Conservation (phyloP, 139 green algal species). For the Chlorella sorokiniana region DNA sequence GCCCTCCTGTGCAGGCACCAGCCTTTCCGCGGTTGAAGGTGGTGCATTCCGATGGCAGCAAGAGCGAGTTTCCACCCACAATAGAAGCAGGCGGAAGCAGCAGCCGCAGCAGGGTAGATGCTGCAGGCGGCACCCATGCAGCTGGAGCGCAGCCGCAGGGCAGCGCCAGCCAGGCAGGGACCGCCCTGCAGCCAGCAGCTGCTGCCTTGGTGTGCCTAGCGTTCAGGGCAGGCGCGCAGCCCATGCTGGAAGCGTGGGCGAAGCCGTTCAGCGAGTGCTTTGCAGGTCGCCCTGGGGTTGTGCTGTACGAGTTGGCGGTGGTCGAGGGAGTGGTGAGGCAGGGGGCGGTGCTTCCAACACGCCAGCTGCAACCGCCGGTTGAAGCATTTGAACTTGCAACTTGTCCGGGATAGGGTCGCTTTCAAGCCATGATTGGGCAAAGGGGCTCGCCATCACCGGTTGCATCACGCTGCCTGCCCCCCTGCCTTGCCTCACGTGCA, state of each 20-base stretch:
- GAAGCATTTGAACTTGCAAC: not conserved
- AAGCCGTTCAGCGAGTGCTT: slow-evolving; percentile 29
- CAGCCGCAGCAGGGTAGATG: not conserved
- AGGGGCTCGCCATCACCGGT: not conserved
- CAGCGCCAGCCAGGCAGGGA: not conserved
- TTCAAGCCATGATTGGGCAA: too few species aligned
- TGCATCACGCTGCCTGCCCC: not conserved
- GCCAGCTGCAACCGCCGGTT: not conserved
- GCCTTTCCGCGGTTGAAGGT: slow-evolving; percentile 32
- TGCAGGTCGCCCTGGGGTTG: not conserved
- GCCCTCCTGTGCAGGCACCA: slow-evolving; percentile 1
- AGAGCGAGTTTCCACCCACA: slow-evolving; percentile 1
- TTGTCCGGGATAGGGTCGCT: not conserved
- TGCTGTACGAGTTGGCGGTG: slow-evolving; percentile 46
- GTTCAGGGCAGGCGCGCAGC: slow-evolving; percentile 56
- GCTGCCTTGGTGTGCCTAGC: slow-evolving; percentile 50
- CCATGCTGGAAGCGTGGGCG: slow-evolving; percentile 52
- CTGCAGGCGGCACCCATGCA: not conserved
- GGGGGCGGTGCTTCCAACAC: not conserved
- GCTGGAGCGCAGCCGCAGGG: not conserved
- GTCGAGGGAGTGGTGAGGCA: slow-evolving; percentile 51
- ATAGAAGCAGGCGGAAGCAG: not conserved
- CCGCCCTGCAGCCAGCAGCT: not conserved
- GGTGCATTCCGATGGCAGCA: not conserved
- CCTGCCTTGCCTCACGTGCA: not conserved